A percentile compares a stretch with the other conserved stretches of the same genome.
Evolutionary conservation across 257 asterid species (phyloP).

Genomic region (Orobanche coerulescens): DNA sequence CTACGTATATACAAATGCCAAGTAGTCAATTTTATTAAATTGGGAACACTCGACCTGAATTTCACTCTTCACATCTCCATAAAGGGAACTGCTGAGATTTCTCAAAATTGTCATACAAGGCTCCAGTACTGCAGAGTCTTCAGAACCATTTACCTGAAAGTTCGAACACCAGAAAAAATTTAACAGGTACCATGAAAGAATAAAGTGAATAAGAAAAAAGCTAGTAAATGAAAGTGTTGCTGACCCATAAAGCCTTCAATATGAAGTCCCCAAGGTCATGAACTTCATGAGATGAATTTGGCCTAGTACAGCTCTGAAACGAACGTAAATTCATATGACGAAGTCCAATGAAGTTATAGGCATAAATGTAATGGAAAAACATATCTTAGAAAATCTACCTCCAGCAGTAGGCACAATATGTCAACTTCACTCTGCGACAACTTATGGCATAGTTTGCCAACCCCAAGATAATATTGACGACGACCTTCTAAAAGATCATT

Average conservation of each 20-base stretch:
- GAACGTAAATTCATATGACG: neutral
- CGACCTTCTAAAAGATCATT: constrained; percentile 55
- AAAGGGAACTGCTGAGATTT: constrained; percentile 53
- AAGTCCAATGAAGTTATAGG: constrained; percentile 2
- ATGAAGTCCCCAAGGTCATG: constrained; percentile 33
- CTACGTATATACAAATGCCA: constrained; percentile 3
- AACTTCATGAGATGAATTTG: constrained; percentile 35
- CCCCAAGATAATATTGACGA: constrained; percentile 30
- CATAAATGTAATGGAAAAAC: neutral
- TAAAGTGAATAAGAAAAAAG: neutral
- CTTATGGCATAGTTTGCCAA: constrained; percentile 28
- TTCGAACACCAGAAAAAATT: constrained; percentile 16
- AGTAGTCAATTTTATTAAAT: neutral
- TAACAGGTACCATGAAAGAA: constrained; percentile 9
- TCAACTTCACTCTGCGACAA: constrained; percentile 57
- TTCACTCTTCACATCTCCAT: constrained; percentile 47
- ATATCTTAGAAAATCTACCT: constrained; percentile 39
- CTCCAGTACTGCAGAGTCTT: constrained; percentile 44
- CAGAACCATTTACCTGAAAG: constrained; percentile 45
- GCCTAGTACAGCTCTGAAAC: constrained; percentile 47
- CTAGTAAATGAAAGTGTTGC: constrained; percentile 15
- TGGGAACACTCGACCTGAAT: constrained; percentile 51
- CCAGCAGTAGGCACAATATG: constrained; percentile 64
- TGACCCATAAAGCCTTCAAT: constrained; percentile 64
- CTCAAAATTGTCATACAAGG: constrained; percentile 70